Evolutionary conservation across 176 grass and related monocot genomes (phyloP), one percentile per base, ranked within the genome.

Genomic region (Thalia dealbata): DNA sequence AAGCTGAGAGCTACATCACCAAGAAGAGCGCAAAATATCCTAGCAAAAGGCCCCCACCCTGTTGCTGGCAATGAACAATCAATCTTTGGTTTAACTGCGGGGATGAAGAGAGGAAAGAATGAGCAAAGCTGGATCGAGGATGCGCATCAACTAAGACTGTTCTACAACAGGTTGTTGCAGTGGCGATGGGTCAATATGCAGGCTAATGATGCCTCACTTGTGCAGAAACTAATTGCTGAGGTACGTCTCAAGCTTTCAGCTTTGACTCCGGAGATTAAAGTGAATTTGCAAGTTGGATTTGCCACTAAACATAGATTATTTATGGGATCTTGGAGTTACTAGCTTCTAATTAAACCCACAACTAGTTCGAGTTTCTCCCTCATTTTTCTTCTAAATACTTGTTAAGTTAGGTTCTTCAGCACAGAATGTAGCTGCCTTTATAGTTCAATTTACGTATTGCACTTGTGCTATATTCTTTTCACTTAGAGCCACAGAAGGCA

Each of bases 201-300:
- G 52, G 25, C 27, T 3, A 52, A 19, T 3, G 70, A 72, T 29
- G 19, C 13, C 16, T 35, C 52, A 18, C 50, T 72, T 54, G 26
- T 72, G 46, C 48, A 72, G 51, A 52, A 72, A 54, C 15, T 72
- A 23, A 55, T 10, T 35, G 70, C 70, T 29, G 70, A 72, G 70
- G 70, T 72, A 30, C 14, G 8, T 9, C 24, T 69, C 16, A 4
- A 12, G 66, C 67, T 70, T 72, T 54, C 14, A 22, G 9, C 15
- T 21, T 29, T 71, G 7, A 24, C 35, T 41, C 8, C 21, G 51
- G 0, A 18, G 25, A 52, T 15, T 32, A 3, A 7, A 25, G 14
- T 72, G 23, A 26, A 19, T 51, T 52, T 26, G 52, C 12, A 22
- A 13, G 19, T 28, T 27, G 61, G 6, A 12, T 13, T 69, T 52